Evolutionary conservation across 352 stramenopile genomes (phyloP).

Genomic region (Pythium brassicae): DNA sequence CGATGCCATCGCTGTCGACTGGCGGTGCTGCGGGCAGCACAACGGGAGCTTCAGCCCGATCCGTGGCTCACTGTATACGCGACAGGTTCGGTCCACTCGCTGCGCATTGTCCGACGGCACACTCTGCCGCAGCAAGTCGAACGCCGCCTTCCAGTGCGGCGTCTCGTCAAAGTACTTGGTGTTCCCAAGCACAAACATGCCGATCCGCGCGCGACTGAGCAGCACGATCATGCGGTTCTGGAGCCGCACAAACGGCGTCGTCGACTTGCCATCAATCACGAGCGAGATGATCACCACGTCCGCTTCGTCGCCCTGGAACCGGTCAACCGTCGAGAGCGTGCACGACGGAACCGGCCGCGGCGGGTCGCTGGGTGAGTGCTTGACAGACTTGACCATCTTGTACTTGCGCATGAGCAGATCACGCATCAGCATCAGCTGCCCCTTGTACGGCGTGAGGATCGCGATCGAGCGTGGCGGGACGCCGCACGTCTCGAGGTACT

Average conservation of each 20-base stretch:
- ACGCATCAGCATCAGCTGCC: slow-evolving; percentile 81
- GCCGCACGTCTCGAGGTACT: slow-evolving; percentile 77
- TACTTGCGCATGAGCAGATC: slow-evolving; percentile 58
- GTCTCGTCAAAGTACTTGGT: slow-evolving; percentile 75
- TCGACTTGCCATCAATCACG: slow-evolving; percentile 86
- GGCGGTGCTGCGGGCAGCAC: slow-evolving; percentile 73
- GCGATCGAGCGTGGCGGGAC: slow-evolving; percentile 68
- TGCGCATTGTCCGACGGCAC: slow-evolving; percentile 35
- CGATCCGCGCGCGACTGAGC: slow-evolving; percentile 77
- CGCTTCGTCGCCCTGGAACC: slow-evolving; percentile 89
- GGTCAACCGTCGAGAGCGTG: slow-evolving; percentile 80
- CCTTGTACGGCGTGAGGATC: slow-evolving; percentile 89
- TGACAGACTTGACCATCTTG: slow-evolving; percentile 16
- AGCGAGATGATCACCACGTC: slow-evolving; percentile 86
- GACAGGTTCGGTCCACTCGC: slow-evolving; percentile 17
- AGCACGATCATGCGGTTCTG: slow-evolving; percentile 89
- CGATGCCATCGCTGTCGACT: slow-evolving; percentile 26
- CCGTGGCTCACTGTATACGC: slow-evolving; percentile 30
- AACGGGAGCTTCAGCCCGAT: slow-evolving; percentile 62
- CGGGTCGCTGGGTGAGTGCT: slow-evolving; percentile 19
- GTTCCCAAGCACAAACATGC: slow-evolving; percentile 85
- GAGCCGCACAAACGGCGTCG: slow-evolving; percentile 85
- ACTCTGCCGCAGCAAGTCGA: slow-evolving; percentile 44
- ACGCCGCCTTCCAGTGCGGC: slow-evolving; percentile 71
- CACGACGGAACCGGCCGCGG: slow-evolving; percentile 32